Conservation (phyloP, 768 basidiomycete genomes). For the Podaxis sp. region DNA sequence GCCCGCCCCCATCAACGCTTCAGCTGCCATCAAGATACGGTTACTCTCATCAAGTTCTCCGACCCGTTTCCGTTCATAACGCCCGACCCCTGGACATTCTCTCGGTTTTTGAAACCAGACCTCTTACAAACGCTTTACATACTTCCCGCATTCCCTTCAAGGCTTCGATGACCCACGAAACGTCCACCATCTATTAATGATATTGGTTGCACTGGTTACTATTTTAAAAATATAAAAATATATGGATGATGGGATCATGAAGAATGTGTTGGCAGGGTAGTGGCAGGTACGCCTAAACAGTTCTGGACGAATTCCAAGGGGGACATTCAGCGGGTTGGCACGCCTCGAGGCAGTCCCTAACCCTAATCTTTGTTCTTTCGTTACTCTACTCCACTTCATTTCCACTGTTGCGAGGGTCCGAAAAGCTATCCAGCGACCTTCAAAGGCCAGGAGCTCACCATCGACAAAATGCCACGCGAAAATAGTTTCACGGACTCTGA, state of each 20-base stretch:
- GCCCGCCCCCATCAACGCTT: too few relatives aligned
- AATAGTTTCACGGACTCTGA: slow-evolving; percentile 70
- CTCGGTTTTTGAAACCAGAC: too few relatives aligned
- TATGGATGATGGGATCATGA: slow-evolving; percentile 1
- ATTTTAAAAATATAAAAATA: neutral
- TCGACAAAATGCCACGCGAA: slow-evolving; percentile 55
- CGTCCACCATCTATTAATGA: neutral
- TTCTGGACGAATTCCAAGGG: neutral
- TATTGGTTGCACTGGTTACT: neutral
- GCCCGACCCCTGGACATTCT: too few relatives aligned
- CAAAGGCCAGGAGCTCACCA: too few relatives aligned
- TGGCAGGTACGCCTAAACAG: neutral
- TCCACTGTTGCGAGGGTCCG: too few relatives aligned
- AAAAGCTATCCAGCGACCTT: too few relatives aligned
- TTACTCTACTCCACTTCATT: neutral
- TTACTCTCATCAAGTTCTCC: too few relatives aligned
- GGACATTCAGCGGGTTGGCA: neutral
- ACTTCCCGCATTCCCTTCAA: too few relatives aligned
- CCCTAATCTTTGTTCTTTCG: neutral
- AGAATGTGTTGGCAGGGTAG: neutral
- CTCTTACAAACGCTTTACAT: too few relatives aligned
- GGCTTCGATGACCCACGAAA: too few relatives aligned
- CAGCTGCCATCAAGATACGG: too few relatives aligned
- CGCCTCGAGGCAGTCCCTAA: neutral
- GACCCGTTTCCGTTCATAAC: too few relatives aligned